Evolutionary conservation across 192 early-diverging fungal species (phyloP).

Genomic region (Coemansia sp.): DNA sequence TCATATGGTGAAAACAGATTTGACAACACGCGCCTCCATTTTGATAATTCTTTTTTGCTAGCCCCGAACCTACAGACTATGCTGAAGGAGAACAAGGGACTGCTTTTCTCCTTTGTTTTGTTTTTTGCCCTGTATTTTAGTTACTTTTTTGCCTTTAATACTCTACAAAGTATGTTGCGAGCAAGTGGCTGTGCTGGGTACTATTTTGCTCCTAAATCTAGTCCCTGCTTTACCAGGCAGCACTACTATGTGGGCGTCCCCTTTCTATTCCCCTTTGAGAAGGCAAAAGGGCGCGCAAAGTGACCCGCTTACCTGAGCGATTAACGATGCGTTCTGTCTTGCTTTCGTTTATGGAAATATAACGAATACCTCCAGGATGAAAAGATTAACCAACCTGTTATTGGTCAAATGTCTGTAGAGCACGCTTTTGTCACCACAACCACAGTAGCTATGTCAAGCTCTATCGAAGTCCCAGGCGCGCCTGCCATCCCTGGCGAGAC

Average conservation of each 20-base stretch:
- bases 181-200: background rate
- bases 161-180: background rate
- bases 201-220: background rate
- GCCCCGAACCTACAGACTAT: background rate
- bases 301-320: background rate
- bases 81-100: background rate
- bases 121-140: background rate
- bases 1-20: background rate
- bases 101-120: background rate
- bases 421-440: background rate
- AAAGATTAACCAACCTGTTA: no score
- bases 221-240: background rate
- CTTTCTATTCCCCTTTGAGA: background rate
- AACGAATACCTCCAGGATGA: background rate
- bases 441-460: slow-evolving; percentile 10
- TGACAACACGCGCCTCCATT: background rate
- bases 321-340: background rate
- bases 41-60: background rate
- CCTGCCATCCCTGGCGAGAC: slow-evolving; percentile 36
- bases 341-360: no score
- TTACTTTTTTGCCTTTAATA: background rate
- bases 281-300: background rate
- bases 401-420: background rate
- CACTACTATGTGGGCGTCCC: background rate
- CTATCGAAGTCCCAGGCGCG: slow-evolving; percentile 37